Base-by-base conservation (phyloP, 441 rosid species). In the Brassica balearica region DNA sequence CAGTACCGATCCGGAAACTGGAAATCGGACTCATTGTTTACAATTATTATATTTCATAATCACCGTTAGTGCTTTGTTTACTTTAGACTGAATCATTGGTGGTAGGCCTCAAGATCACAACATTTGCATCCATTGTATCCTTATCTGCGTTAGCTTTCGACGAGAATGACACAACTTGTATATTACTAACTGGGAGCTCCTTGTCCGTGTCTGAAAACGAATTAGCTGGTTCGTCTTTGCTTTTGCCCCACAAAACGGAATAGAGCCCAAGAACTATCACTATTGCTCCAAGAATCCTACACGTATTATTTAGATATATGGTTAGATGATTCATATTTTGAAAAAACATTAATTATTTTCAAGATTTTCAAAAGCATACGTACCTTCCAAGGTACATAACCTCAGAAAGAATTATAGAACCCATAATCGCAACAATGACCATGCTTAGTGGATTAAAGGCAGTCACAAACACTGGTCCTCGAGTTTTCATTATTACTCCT, bases 391-490 rank as follows among this genome's bases (percentile, higher is more conserved):
- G 53, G 67, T 43, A 77, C 84, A 86, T 59, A 51, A 81, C 68
- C 75, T 88, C 92, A 6, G 87, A 62, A 67, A 90, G 80, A 69
- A 85, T 8, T 67, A 86, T 74, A 61, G 90, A 86, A 29, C 95
- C 87, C 58, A 86, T 55, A 14, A 87, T 65, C 0, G 91, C 86
- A 65, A 83, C 86, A 19, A 88, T 76, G 66, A 90, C 84, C 91
- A 88, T 86, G 53, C 79, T 62, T 23, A 90, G 60, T 19, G 91
- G 95, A 81, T 68, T 88, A 19, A 90, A 88, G 60, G 92, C 88
- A 36, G 90, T 82, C 32, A 86, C 87, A 74, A 87, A 90, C 53
- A 88, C 90, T 0, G 95, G 95, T 38, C 95, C 95, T 56, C 75
- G 75, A 19, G 67, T 73, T 71, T 82, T 88, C 87, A 84, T 86